A percentile compares a stretch with the other conserved stretches of the same genome.
Evolutionary conservation across 2,329 filamentous ascomycete genomes (phyloP).

Genomic region (Colletotrichum liriopes): DNA sequence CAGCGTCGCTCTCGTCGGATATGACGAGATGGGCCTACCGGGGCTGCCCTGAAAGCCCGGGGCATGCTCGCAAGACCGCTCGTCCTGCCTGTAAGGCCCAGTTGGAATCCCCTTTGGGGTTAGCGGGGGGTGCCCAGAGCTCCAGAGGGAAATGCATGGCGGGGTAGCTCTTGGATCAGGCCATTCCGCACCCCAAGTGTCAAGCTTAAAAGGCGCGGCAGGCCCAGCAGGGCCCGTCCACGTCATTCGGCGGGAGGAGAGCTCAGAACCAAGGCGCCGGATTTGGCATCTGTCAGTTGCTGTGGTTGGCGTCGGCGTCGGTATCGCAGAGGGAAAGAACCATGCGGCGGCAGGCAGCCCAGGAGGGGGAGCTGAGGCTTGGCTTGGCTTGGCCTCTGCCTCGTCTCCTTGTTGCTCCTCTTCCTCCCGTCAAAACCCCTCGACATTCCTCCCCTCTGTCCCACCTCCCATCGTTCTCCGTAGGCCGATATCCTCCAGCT

Average conservation of each 20-base stretch:
- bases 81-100: background rate
- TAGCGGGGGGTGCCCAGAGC: constrained; percentile 24
- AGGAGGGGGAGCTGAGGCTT: constrained; percentile 11
- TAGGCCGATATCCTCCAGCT: background rate
- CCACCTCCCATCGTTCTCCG: too few species aligned
- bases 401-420: background rate
- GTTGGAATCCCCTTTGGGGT: background rate
- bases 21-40: constrained; percentile 3
- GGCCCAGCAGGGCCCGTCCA: constrained; percentile 6
- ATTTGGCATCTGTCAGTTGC: background rate
- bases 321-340: background rate
- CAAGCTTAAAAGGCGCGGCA: constrained; percentile 29
- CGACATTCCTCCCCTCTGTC: background rate
- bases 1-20: background rate
- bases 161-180: constrained; percentile 37
- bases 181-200: constrained; percentile 6
- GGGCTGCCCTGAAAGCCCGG: constrained; percentile 25
- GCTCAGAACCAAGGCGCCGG: background rate
- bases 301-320: background rate
- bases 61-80: background rate
- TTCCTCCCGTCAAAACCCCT: background rate
- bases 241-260: constrained; percentile 22
- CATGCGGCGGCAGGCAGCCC: background rate
- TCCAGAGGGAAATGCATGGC: constrained; percentile 27
- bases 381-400: constrained; percentile 6